phyloP scores from a whole-genome alignment of 2,329 filamentous ascomycete genomes.

The Rhinocladiella similis region DNA sequence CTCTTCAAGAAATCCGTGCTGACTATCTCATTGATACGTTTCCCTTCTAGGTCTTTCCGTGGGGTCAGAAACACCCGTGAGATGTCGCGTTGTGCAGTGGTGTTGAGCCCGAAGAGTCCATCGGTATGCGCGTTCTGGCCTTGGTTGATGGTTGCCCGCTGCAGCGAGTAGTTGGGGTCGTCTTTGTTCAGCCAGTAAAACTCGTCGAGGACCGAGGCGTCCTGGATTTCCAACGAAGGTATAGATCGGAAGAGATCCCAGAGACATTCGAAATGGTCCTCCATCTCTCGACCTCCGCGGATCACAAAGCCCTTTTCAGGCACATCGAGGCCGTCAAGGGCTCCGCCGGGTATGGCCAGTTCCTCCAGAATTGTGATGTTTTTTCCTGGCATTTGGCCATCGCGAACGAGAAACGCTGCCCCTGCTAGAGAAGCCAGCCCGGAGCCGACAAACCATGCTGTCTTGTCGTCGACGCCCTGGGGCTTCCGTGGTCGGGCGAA shows the following conservation, averaged over 20 bases:
- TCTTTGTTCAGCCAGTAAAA: constrained; percentile 21
- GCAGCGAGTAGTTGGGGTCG: constrained; percentile 13
- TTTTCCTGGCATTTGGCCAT: constrained; percentile 36
- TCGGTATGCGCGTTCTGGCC: constrained; percentile 16
- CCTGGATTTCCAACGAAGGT: constrained; percentile 27
- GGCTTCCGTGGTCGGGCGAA: constrained; percentile 16
- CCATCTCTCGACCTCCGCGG: constrained; percentile 38
- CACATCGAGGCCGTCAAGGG: constrained; percentile 33
- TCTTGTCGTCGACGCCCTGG: constrained; percentile 9
- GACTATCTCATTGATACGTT: constrained; percentile 34
- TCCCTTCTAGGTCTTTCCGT: constrained; percentile 31
- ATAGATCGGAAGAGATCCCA: constrained; percentile 37
- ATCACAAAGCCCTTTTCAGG: constrained; percentile 39
- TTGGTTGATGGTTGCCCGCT: constrained; percentile 10
- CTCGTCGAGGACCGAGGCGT: constrained; percentile 16
- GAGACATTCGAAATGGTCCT: constrained; percentile 36
- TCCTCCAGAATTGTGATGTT: constrained; percentile 40
- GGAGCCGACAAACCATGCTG: constrained; percentile 38
- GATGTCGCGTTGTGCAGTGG: constrained; percentile 11
- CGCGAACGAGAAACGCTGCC: constrained; percentile 38
- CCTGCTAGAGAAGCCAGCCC: constrained; percentile 39
- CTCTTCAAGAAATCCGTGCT: constrained; percentile 30
- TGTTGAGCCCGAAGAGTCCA: constrained; percentile 7
- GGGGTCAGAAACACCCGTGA: constrained; percentile 15
- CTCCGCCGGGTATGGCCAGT: constrained; percentile 33